phyloP scores from a whole-genome alignment of 495 filamentous ascomycete genomes.

The Penicillium robsamsonii region DNA sequence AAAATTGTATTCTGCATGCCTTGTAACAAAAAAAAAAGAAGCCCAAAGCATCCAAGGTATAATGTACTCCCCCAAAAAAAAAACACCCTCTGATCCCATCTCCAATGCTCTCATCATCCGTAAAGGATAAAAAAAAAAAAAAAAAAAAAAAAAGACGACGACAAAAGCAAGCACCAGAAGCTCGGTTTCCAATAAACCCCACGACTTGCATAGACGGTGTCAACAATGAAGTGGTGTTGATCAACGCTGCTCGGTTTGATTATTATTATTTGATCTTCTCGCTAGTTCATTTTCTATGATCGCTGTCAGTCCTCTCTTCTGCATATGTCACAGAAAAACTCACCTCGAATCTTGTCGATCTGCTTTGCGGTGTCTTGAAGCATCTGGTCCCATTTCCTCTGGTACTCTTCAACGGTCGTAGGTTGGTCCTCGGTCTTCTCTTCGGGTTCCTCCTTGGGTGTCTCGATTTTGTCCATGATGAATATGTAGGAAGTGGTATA shows the following conservation, averaged over 20 bases:
- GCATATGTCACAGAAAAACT: conserved; percentile 21
- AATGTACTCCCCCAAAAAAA: conserved; percentile 1
- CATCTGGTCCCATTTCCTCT: conserved; percentile 25
- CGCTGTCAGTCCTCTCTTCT: conserved; percentile 16
- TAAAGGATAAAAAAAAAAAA: not conserved
- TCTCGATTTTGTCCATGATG: conserved; percentile 12
- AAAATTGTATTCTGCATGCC: not conserved
- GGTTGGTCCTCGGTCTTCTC: conserved; percentile 9
- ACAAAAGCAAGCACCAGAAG: not conserved
- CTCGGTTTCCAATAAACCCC: conserved; percentile 7
- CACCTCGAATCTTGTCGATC: conserved; percentile 28
- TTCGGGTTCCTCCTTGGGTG: not conserved
- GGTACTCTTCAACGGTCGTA: conserved; percentile 23
- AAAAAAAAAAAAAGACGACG: not conserved
- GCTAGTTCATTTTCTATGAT: conserved; percentile 23
- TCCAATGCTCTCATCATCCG: not conserved
- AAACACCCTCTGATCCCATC: conserved; percentile 2
- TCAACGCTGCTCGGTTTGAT: conserved; percentile 7
- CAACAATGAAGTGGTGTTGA: not conserved
- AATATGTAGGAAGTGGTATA: not conserved
- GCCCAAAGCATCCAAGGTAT: conserved; percentile 7
- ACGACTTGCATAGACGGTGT: conserved; percentile 3
- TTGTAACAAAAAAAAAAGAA: not conserved
- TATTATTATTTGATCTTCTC: conserved; percentile 6
- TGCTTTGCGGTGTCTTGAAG: conserved; percentile 27